phyloP scores from a whole-genome alignment of 2,329 filamentous ascomycete genomes.

The Aspergillus sp. region DNA sequence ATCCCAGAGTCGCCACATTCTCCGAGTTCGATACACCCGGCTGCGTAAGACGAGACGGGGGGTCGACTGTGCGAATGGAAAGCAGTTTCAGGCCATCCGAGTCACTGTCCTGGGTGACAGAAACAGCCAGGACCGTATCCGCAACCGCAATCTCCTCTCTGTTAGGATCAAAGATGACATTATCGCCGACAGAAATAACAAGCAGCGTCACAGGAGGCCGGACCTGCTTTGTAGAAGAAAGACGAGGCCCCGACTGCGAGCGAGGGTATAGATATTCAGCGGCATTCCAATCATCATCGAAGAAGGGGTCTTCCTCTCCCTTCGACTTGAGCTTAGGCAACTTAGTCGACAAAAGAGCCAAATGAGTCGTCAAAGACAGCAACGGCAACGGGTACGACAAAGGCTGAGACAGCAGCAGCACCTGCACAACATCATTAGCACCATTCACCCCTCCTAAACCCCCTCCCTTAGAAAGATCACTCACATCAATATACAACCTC shows the following conservation, averaged over 20 bases:
- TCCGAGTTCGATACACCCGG: constrained; percentile 67
- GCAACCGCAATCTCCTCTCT: constrained; percentile 92
- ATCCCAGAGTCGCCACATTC: constrained; percentile 56
- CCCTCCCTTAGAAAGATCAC: constrained; percentile 30
- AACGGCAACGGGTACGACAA: constrained; percentile 91
- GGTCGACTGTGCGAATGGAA: constrained; percentile 72
- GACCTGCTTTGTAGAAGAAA: constrained; percentile 33
- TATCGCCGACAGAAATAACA: constrained; percentile 80
- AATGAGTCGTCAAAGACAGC: constrained; percentile 87
- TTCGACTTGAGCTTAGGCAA: constrained; percentile 84
- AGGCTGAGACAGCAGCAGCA: constrained; percentile 88
- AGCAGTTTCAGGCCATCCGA: constrained; percentile 60
- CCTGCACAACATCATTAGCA: constrained; percentile 52
- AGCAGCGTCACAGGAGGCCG: constrained; percentile 87
- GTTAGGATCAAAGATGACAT: constrained; percentile 90
- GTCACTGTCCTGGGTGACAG: constrained; percentile 56
- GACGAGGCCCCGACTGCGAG: constrained; percentile 22
- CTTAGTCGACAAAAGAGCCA: constrained; percentile 84
- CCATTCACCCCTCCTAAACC: background rate
- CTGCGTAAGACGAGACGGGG: constrained; percentile 70
- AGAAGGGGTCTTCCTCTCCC: constrained; percentile 91
- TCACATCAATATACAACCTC: constrained; percentile 91
- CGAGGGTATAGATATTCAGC: constrained; percentile 74
- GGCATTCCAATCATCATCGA: constrained; percentile 96
- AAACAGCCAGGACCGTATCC: constrained; percentile 83